A percentile compares a stretch with the other conserved stretches of the same genome.
These are phyloP conservation scores for Microcos paniculata DNA, from an alignment of 345 rosid species.

Conservation along the genomic window DNA sequence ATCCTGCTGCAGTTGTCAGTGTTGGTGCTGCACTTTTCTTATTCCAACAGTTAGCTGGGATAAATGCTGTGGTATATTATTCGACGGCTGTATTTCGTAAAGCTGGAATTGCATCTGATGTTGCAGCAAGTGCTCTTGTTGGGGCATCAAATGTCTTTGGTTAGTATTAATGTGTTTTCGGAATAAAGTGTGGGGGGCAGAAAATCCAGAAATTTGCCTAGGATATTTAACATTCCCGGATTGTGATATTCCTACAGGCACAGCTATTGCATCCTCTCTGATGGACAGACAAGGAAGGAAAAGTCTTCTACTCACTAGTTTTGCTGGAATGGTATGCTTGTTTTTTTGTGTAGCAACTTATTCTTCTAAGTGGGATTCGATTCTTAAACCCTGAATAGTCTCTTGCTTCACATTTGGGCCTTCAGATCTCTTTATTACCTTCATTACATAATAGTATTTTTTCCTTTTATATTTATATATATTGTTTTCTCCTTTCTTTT, in stretches of 20 bases:
- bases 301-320: slow-evolving; percentile 86
- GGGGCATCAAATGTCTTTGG: slow-evolving; percentile 98
- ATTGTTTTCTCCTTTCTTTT: background rate
- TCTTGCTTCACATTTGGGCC: slow-evolving; percentile 15
- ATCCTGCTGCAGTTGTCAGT: slow-evolving; percentile 77
- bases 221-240: slow-evolving; percentile 8
- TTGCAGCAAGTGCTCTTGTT: slow-evolving; percentile 99
- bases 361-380: slow-evolving; percentile 4
- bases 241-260: slow-evolving; percentile 51
- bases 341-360: background rate
- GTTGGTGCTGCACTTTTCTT: slow-evolving; percentile 97
- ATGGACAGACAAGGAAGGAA: slow-evolving; percentile 98
- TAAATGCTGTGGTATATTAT: slow-evolving; percentile 97
- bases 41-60: slow-evolving; percentile 98
- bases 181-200: background rate
- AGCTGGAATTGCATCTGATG: slow-evolving; percentile 90
- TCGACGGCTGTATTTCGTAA: slow-evolving; percentile 95
- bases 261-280: slow-evolving; percentile 90
- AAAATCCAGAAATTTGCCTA: background rate
- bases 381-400: background rate
- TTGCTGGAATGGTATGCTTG: slow-evolving; percentile 78
- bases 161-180: slow-evolving; percentile 22
- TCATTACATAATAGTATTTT: background rate
- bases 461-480: no score
- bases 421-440: background rate